Percentiles rank a stretch among this genome's conserved stretches.
Conservation (phyloP, 108 stramenopile genomes). For the Parietichytrium sp. region DNA sequence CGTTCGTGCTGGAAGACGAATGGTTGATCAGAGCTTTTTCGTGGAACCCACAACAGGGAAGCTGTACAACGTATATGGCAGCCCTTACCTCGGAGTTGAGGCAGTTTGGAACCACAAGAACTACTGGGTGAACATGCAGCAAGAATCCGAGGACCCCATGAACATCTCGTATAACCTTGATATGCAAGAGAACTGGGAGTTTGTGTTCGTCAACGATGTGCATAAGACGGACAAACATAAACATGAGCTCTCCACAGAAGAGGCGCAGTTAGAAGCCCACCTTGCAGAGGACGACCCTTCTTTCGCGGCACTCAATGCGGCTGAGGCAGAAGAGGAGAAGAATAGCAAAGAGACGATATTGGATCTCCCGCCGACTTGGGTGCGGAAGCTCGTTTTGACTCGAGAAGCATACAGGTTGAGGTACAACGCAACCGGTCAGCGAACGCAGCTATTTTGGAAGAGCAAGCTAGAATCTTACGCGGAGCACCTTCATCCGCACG, state of each 20-base stretch:
- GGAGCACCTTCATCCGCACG: constrained; percentile 56
- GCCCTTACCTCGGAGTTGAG: constrained; percentile 65
- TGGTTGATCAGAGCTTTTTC: constrained; percentile 51
- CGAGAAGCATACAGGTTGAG: constrained; percentile 40
- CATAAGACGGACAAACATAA: neutral
- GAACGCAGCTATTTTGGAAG: constrained; percentile 55
- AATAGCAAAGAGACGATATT: constrained; percentile 46
- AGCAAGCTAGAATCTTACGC: constrained; percentile 71
- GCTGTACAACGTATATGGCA: constrained; percentile 46
- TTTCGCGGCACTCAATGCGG: neutral
- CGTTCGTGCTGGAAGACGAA: constrained; percentile 63
- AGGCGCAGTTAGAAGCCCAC: neutral
- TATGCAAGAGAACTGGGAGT: constrained; percentile 52
- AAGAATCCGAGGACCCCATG: neutral
- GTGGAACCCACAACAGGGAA: constrained; percentile 73
- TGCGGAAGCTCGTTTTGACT: constrained; percentile 47
- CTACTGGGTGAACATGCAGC: constrained; percentile 70
- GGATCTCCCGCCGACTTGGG: constrained; percentile 65
- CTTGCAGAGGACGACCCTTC: neutral
- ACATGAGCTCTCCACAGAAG: neutral
- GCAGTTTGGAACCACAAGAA: constrained; percentile 70
- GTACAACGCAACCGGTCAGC: constrained; percentile 62
- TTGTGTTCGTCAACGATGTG: constrained; percentile 53
- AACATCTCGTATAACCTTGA: constrained; percentile 28
- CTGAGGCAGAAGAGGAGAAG: constrained; percentile 31